These are phyloP conservation scores for Psilocybe azurescens DNA, from an alignment of 768 basidiomycete genomes.

Conservation along the genomic window DNA sequence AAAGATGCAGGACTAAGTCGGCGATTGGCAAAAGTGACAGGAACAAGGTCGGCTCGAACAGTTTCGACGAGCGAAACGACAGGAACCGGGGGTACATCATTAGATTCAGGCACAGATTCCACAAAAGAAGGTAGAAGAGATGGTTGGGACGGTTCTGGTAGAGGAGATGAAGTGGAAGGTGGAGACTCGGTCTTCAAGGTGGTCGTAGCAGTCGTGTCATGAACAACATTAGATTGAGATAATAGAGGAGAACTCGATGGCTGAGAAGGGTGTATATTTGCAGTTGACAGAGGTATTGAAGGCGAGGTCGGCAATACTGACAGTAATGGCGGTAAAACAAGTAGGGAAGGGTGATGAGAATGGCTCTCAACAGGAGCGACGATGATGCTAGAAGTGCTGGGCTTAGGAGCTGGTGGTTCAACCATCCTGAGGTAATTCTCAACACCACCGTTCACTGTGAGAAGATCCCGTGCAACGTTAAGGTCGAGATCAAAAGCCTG, in stretches of 20 bases:
- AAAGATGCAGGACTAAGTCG: conserved; percentile 10
- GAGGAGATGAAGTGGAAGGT: conserved; percentile 12
- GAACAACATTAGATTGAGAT: conserved; percentile 6
- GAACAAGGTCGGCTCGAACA: neutral
- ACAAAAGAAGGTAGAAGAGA: neutral
- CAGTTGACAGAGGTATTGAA: conserved; percentile 7
- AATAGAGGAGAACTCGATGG: conserved; percentile 12
- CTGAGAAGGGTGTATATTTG: conserved; percentile 10
- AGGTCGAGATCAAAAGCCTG: conserved; percentile 77
- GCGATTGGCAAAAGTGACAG: neutral
- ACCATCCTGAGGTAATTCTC: conserved; percentile 70
- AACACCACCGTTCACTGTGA: conserved; percentile 65
- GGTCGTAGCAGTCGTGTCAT: neutral
- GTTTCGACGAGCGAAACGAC: conserved; percentile 1
- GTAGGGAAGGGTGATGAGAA: conserved; percentile 7
- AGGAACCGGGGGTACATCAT: conserved; percentile 1
- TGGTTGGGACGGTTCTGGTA: neutral
- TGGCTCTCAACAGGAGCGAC: conserved; percentile 3
- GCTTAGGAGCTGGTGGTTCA: conserved; percentile 31
- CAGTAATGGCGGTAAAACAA: conserved; percentile 8
- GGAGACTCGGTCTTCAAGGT: conserved; percentile 2
- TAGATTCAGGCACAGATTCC: neutral
- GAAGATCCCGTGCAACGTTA: conserved; percentile 61
- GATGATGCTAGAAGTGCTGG: conserved; percentile 2
- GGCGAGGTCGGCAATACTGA: conserved; percentile 18